These are phyloP conservation scores for Malus hybrid DNA, from an alignment of 331 rosid species.

Conservation along the genomic window DNA sequence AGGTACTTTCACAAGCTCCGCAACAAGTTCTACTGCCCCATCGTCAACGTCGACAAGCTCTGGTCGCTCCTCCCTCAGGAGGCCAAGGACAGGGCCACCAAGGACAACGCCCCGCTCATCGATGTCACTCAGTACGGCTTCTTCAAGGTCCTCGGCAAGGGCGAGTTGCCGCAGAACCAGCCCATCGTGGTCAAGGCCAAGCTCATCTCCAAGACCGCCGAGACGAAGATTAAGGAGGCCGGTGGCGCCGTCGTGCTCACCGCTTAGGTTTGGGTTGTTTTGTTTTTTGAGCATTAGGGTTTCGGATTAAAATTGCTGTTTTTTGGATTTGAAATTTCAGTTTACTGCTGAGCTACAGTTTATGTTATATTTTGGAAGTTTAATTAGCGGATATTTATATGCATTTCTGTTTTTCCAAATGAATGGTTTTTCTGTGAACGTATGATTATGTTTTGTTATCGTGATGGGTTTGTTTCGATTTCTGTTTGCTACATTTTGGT, in stretches of 20 bases:
- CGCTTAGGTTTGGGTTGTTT: conserved; percentile 43
- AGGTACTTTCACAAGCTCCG: conserved; percentile 78
- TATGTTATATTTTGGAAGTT: background rate
- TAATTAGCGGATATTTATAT: background rate
- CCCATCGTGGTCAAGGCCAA: conserved; percentile 78
- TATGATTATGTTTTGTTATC: background rate
- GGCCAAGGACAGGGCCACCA: conserved; percentile 59
- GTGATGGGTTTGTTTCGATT: background rate
- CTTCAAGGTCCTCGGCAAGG: conserved; percentile 79
- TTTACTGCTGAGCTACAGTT: background rate
- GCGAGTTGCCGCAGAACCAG: conserved; percentile 43
- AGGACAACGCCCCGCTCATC: conserved; percentile 47
- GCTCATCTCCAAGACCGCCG: conserved; percentile 70
- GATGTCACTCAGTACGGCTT: conserved; percentile 66
- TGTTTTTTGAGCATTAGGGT: background rate
- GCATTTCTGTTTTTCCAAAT: background rate
- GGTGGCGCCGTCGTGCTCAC: conserved; percentile 84
- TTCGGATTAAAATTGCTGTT: background rate
- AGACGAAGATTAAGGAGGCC: conserved; percentile 87
- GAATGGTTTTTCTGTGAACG: background rate
- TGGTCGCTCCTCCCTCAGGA: conserved; percentile 69
- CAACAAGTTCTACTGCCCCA: conserved; percentile 70
- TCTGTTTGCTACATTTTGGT: background rate
- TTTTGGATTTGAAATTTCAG: background rate
- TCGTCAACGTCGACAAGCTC: conserved; percentile 73